Percentiles rank a stretch among this genome's conserved stretches.
Evolutionary conservation across 768 basidiomycete species (phyloP).

Genomic region (Auricularia cornea): DNA sequence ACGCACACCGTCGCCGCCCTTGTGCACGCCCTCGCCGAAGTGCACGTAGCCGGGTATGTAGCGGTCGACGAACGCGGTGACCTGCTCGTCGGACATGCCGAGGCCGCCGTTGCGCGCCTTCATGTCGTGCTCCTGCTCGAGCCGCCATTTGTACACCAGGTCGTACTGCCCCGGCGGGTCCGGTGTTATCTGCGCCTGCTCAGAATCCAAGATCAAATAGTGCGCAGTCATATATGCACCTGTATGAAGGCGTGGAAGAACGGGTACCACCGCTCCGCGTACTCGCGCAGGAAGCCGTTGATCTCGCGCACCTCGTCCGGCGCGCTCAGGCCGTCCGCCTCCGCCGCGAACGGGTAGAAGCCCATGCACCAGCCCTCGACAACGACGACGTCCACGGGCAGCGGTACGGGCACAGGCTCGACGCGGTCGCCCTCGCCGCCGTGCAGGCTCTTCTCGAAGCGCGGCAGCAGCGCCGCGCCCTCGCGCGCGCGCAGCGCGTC

Average conservation of each 20-base stretch:
- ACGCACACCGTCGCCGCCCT: conserved; percentile 16
- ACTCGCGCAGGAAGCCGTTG: conserved; percentile 40
- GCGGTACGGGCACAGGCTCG: conserved; percentile 36
- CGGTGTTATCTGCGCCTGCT: conserved; percentile 25
- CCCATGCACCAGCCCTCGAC: conserved; percentile 97
- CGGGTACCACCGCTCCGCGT: conserved; percentile 55
- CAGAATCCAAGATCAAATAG: background rate
- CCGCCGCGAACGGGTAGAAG: conserved; percentile 57
- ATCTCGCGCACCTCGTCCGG: conserved; percentile 13
- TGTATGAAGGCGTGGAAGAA: conserved; percentile 69
- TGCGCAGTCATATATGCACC: conserved; percentile 31
- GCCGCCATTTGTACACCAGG: conserved; percentile 78
- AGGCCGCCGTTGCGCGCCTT: conserved; percentile 73
- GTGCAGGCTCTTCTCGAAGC: conserved; percentile 81
- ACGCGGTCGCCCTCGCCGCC: conserved; percentile 80
- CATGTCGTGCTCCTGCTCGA: conserved; percentile 87
- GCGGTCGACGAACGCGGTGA: conserved; percentile 78
- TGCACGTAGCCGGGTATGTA: conserved; percentile 94
- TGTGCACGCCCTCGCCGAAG: conserved; percentile 53
- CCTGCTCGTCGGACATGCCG: conserved; percentile 83
- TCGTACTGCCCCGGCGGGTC: conserved; percentile 18
- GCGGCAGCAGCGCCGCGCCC: conserved; percentile 47
- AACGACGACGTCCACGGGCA: conserved; percentile 70
- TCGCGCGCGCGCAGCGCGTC: background rate
- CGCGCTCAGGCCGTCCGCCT: conserved; percentile 32